Evolutionary conservation across 805 yeast genomes (phyloP), one percentile per base, ranked within the genome.

Genomic region (Grigorovia yakushimaensis): DNA sequence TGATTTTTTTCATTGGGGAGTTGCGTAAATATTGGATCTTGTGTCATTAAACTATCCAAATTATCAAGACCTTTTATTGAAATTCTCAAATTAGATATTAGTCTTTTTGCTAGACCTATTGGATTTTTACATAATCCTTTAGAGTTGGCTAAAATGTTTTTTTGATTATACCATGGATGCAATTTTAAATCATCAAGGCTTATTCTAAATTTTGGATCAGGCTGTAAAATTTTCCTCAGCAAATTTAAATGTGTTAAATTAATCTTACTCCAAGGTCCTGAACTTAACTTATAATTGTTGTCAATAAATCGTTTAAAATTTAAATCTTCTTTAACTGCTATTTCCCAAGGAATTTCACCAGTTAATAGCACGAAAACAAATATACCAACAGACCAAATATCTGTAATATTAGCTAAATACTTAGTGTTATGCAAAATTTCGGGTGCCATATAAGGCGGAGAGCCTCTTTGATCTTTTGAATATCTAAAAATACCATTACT

Each of bases 391-490:
- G 87, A 79, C 89, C 88, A 82, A 17, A 81, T 62, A 61, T 82
- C 88, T 1, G 80, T 70, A 2, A 60, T 53, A 45, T 76, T 77
- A 1, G 87, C 79, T 42, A 75, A 78, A 54, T 84, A 84, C 2
- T 66, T 62, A 3, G 66, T 65, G 3, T 48, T 7, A 38, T 56
- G 48, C 19, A 74, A 64, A 18, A 84, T 73, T 55, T 84, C 93
- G 1, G 93, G 93, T 1, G 93, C 91, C 70, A 82, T 75, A 58
- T 84, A 84, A 5, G 88, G 89, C 1, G 86, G 84, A 1, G 85
- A 79, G 0, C 91, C 84, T 61, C 88, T 77, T 30, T 82, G 73
- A 24, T 80, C 74, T 21, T 65, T 60, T 38, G 79, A 73, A 42
- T 70, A 47, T 48, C 79, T 62, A 43, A 67, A 69, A 4, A 70